These are phyloP conservation scores for Salix koriyanagi DNA, from an alignment of 345 rosid species.

Conservation along the genomic window DNA sequence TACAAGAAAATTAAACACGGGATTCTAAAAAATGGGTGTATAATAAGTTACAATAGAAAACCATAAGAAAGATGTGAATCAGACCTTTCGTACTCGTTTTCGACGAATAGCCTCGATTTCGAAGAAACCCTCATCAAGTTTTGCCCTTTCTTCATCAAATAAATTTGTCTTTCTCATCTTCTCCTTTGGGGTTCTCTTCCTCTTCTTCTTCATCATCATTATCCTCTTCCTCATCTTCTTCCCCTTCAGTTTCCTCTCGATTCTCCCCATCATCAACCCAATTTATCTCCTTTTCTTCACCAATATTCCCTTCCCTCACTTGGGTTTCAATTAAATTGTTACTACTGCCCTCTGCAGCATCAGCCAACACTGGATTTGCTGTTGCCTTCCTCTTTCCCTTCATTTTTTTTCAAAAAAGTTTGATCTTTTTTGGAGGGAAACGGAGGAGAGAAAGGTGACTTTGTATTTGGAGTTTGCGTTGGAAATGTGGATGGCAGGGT, in stretches of 20 bases:
- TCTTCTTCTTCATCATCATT: conserved; percentile 22
- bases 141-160: conserved; percentile 48
- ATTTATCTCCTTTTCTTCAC: not conserved
- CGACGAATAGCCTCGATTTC: conserved; percentile 98
- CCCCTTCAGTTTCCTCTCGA: not conserved
- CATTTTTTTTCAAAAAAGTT: not conserved
- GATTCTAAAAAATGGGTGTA: not conserved
- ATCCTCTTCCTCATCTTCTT: not conserved
- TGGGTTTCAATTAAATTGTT: not conserved
- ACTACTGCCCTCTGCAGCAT: not conserved
- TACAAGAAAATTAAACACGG: not conserved
- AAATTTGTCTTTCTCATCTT: conserved; percentile 22
- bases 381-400: conserved; percentile 5
- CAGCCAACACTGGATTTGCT: not conserved
- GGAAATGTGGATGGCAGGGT: not conserved
- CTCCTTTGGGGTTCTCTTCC: conserved; percentile 39
- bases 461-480: not conserved
- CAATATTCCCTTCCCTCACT: not conserved
- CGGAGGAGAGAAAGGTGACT: not conserved
- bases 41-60: not conserved
- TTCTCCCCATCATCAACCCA: conserved; percentile 10
- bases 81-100: conserved; percentile 81
- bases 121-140: conserved; percentile 82
- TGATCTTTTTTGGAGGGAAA: not conserved
- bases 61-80: not conserved